Evolutionary conservation across 163 green algal genomes (phyloP).

Genomic region (Chlamydomonas reinhardtii): DNA sequence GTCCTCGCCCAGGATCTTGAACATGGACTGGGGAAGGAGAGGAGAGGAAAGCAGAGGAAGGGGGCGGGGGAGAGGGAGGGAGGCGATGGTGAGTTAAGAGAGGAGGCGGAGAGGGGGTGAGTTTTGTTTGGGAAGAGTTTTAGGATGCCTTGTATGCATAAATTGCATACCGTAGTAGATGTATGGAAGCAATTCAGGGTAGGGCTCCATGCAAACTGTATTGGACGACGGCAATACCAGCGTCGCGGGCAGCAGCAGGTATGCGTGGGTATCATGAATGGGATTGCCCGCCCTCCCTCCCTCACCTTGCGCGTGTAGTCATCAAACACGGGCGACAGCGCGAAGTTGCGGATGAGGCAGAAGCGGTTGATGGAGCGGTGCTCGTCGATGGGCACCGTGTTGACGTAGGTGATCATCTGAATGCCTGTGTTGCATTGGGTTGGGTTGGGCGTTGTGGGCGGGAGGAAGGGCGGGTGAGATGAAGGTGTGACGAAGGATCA

Average conservation of each 20-base stretch:
- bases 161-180: no score
- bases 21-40: conserved; percentile 52
- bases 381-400: conserved; percentile 83
- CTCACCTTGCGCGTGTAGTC: conserved; percentile 60
- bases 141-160: no score
- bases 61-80: background rate
- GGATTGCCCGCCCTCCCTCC: background rate
- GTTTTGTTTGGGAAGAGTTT: no score
- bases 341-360: conserved; percentile 82
- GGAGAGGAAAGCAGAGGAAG: background rate
- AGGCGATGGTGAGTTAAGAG: background rate
- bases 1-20: conserved; percentile 85
- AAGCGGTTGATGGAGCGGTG: conserved; percentile 83
- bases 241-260: no score
- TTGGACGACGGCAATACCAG: no score
- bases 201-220: no score
- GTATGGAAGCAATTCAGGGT: no score
- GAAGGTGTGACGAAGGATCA: no score
- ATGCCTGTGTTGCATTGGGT: no score
- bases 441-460: background rate
- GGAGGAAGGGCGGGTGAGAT: background rate
- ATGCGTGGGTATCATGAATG: no score
- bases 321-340: conserved; percentile 67
- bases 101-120: no score
- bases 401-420: conserved; percentile 88